These are phyloP conservation scores for Fusarium verrucosum DNA, from an alignment of 2,329 filamentous ascomycete species.

Conservation along the genomic window DNA sequence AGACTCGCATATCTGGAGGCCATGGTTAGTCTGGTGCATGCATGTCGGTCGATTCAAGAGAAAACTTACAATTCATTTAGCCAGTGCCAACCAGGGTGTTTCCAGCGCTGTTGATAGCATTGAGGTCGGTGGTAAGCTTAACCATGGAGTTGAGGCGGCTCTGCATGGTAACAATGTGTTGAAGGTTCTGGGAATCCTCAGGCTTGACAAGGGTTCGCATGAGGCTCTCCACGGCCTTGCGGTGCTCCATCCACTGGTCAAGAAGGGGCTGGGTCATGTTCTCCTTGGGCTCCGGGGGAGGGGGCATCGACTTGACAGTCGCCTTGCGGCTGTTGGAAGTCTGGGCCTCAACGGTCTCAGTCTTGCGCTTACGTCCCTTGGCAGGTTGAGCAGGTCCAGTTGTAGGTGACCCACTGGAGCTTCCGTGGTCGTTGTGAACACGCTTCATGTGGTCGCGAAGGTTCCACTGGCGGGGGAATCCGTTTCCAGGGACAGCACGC, in stretches of 20 bases:
- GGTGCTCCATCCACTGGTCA: slow-evolving; percentile 69
- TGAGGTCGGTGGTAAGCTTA: slow-evolving; percentile 55
- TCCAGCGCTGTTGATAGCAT: slow-evolving; percentile 38
- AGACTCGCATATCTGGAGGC: slow-evolving; percentile 22
- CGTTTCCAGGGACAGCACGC: slow-evolving; percentile 80
- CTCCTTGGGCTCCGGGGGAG: slow-evolving; percentile 47
- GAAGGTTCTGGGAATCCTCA: slow-evolving; percentile 62
- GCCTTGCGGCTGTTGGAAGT: slow-evolving; percentile 59
- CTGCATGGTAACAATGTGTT: slow-evolving; percentile 63
- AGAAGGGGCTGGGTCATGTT: slow-evolving; percentile 53
- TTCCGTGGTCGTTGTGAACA: slow-evolving; percentile 76
- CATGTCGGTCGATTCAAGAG: too few species aligned
- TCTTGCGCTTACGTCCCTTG: slow-evolving; percentile 69
- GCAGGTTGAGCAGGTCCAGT: slow-evolving; percentile 46
- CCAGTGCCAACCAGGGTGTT: slow-evolving; percentile 45
- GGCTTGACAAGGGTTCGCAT: slow-evolving; percentile 61
- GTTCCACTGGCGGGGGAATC: slow-evolving; percentile 96
- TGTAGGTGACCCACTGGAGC: slow-evolving; percentile 54
- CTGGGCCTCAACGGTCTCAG: slow-evolving; percentile 56
- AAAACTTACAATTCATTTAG: slow-evolving; percentile 44
- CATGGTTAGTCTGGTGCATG: slow-evolving; percentile 13
- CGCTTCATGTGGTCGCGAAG: slow-evolving; percentile 96
- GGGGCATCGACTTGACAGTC: slow-evolving; percentile 53
- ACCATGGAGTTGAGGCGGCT: slow-evolving; percentile 61
- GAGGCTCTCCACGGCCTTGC: slow-evolving; percentile 69